Evolutionary conservation across 2,329 filamentous ascomycete genomes (phyloP).

Genomic region (Metarhizium album): DNA sequence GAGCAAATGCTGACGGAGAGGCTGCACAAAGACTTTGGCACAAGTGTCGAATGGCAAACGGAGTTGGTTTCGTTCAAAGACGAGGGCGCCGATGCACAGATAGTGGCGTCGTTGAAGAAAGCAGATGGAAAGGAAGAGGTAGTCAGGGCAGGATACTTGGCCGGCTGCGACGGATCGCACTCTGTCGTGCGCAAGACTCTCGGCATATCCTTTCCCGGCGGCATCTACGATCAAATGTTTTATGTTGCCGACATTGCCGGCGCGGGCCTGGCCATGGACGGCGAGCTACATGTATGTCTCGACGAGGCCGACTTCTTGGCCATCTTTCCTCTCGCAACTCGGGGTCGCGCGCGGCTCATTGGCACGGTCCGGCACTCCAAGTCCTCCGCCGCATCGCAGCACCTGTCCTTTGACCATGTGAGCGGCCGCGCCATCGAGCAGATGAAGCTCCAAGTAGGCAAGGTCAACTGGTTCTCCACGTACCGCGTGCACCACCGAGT

Average conservation of each 20-base stretch:
- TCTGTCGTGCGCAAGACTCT: conserved; percentile 2
- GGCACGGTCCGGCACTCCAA: background rate
- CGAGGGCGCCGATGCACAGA: conserved; percentile 47
- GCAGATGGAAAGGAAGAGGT: conserved; percentile 16
- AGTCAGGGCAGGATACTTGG: conserved; percentile 15
- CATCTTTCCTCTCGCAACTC: background rate
- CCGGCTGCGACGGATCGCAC: conserved; percentile 1
- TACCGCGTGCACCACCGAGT: conserved; percentile 3
- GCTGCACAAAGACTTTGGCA: conserved; percentile 4
- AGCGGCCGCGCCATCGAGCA: background rate
- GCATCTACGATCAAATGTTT: conserved; percentile 1
- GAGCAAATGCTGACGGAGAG: conserved; percentile 39
- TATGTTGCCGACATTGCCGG: conserved; percentile 1
- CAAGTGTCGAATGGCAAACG: conserved; percentile 8
- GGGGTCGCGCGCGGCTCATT: background rate
- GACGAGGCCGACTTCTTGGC: conserved; percentile 1
- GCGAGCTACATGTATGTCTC: conserved; percentile 2
- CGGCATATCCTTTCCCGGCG: background rate
- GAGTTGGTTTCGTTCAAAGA: conserved; percentile 44
- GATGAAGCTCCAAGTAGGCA: background rate
- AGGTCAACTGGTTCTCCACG: background rate
- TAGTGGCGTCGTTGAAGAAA: conserved; percentile 22
- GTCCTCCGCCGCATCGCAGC: background rate
- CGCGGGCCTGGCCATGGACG: background rate
- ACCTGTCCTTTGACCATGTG: background rate